Percentiles rank a stretch among this genome's conserved stretches.
phyloP scores from a whole-genome alignment of 768 basidiomycete genomes.

The Trametes gibbosa region DNA sequence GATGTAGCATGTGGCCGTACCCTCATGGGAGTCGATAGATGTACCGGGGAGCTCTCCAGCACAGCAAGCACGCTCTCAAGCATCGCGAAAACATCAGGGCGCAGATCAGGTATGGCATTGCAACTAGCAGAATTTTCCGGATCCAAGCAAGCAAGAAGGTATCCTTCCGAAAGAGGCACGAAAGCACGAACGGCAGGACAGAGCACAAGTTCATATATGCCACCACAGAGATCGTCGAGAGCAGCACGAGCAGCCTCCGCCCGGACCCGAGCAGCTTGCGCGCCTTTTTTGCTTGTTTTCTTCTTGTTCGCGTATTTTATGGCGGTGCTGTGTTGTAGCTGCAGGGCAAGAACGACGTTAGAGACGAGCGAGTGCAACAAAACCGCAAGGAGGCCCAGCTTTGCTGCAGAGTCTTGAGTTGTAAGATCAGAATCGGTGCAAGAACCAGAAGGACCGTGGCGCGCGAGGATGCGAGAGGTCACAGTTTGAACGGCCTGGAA shows the following conservation, averaged over 20 bases:
- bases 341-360: neutral
- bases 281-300: neutral
- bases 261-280: neutral
- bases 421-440: neutral
- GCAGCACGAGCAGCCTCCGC: neutral
- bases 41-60: neutral
- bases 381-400: neutral
- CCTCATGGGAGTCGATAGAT: neutral
- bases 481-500: neutral
- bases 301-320: neutral
- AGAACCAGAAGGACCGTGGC: neutral
- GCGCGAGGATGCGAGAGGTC: neutral
- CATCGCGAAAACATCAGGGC: conserved; percentile 22
- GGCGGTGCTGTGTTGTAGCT: neutral
- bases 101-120: conserved; percentile 17
- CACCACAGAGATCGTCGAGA: conserved; percentile 20
- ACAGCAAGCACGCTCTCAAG: conserved; percentile 18
- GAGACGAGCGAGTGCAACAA: neutral
- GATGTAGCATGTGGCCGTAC: neutral
- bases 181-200: conserved; percentile 32
- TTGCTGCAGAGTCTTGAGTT: neutral
- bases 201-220: conserved; percentile 21
- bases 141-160: conserved; percentile 11
- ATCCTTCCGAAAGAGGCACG: conserved; percentile 24
- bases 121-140: neutral